These are phyloP conservation scores for Inga oerstediana DNA, from an alignment of 306 rosid genomes.

Conservation along the genomic window DNA sequence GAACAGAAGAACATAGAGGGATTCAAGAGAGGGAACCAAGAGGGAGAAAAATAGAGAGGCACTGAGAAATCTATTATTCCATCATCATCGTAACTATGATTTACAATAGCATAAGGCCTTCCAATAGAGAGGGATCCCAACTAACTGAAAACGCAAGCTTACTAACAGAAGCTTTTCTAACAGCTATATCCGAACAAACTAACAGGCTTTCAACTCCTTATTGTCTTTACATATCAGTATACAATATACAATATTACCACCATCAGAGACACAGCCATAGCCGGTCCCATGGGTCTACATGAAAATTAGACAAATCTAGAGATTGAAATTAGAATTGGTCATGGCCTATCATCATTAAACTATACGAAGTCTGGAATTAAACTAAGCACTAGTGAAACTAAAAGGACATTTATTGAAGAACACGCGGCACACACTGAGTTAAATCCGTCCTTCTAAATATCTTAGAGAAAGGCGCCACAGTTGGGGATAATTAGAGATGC, in stretches of 20 bases:
- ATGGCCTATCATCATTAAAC: not conserved
- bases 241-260: not conserved
- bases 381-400: not conserved
- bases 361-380: not conserved
- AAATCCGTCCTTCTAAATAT: not conserved
- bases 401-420: not conserved
- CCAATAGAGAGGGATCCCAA: too few species aligned
- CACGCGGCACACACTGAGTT: not conserved
- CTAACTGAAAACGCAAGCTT: too few species aligned
- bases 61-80: too few species aligned
- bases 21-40: too few species aligned
- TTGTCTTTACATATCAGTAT: not conserved
- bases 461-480: conserved; percentile 1
- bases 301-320: conserved; percentile 7
- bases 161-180: too few species aligned
- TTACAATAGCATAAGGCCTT: too few species aligned
- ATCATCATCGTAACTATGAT: too few species aligned
- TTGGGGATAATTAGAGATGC: not conserved
- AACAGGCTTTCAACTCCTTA: too few species aligned
- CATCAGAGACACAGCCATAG: not conserved
- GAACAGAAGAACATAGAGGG: too few species aligned
- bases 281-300: not conserved
- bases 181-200: too few species aligned
- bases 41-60: too few species aligned
- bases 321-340: not conserved